Evolutionary conservation across 2,329 filamentous ascomycete species (phyloP), one percentile per base, ranked within the genome.

Genomic region (Phaeophleospora eucalypticola): DNA sequence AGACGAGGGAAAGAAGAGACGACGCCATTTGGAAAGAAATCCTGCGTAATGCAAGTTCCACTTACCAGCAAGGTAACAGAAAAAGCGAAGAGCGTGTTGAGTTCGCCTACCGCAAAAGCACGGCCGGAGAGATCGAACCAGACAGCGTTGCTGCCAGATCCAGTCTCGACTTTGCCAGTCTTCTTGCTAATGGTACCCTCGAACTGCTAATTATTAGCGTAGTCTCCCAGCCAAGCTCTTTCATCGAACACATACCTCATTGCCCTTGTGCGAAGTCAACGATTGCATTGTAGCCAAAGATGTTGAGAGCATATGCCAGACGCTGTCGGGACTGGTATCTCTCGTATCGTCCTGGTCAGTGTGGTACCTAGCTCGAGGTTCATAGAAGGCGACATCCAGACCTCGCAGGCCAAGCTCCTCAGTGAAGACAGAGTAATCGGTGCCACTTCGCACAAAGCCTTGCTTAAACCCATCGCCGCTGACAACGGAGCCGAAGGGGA

Each of bases 231-330:
- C n/a, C n/a, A n/a, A n/a, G n/a, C n/a, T 29, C 7, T 29, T 6
- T 12, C 7, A 12, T 12, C 6, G 12, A 29, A 12, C 12, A 29
- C 24, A 29, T 29, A 29, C 24, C 24, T 73, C 75, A 37, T 78
- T 71, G 47, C 81, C 83, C 1, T 78, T 81, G 56, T 88, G 81
- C 12, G 81, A 79, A 0, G 88, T 84, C 36, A 97, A 74, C 1
- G 76, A 76, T 59, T 84, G 76, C 17, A 87, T 81, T 0, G 90
- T 93, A 4, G 83, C 80, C 18, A 96, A 70, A 4, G 89, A 82
- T 12, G 84, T 84, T 32, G 88, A 94, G 32, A 98, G 75, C 93
- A 98, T 97, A 66, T 97, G 90, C 90, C 90, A 97, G 16, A 97
- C 68, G 2, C 80, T 82, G 41, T 78, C 72, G 10, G 68, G 59